Percentiles rank a stretch among this genome's conserved stretches.
Evolutionary conservation across 768 basidiomycete species (phyloP).

Genomic region (Hypholoma sublateritium): DNA sequence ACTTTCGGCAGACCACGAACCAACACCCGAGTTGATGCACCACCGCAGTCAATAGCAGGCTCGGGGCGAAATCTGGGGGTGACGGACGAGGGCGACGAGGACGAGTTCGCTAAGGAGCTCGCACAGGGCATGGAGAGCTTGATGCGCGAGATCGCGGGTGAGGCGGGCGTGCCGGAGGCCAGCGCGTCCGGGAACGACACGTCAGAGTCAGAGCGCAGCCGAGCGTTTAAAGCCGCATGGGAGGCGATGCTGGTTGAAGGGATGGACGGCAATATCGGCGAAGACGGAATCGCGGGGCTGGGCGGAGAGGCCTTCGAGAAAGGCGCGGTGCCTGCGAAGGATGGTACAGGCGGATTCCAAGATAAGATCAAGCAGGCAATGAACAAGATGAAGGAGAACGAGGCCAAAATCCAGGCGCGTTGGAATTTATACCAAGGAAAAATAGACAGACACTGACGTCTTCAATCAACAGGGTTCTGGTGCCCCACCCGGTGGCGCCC

Average conservation of each 20-base stretch:
- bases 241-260: conserved; percentile 69
- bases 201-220: conserved; percentile 34
- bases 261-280: conserved; percentile 43
- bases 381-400: conserved; percentile 71
- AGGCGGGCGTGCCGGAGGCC: conserved; percentile 21
- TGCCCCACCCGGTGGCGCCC: conserved; percentile 15
- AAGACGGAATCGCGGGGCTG: conserved; percentile 13
- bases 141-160: conserved; percentile 43
- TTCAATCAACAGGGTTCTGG: conserved; percentile 17
- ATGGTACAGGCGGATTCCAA: conserved; percentile 49
- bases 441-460: too few species aligned
- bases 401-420: conserved; percentile 51
- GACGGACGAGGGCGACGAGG: conserved; percentile 35
- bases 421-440: too few species aligned
- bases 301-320: conserved; percentile 9
- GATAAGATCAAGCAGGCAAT: conserved; percentile 68
- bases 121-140: conserved; percentile 51
- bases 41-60: conserved; percentile 37
- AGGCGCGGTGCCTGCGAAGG: conserved; percentile 8
- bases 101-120: conserved; percentile 47
- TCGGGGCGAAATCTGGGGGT: conserved; percentile 27
- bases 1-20: conserved; percentile 39
- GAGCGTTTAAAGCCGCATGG: conserved; percentile 59
- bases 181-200: conserved; percentile 21
- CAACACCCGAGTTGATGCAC: conserved; percentile 48